Base-by-base conservation (phyloP, 2,329 filamentous ascomycete species). In the Neophaeococcomyces aloes region DNA sequence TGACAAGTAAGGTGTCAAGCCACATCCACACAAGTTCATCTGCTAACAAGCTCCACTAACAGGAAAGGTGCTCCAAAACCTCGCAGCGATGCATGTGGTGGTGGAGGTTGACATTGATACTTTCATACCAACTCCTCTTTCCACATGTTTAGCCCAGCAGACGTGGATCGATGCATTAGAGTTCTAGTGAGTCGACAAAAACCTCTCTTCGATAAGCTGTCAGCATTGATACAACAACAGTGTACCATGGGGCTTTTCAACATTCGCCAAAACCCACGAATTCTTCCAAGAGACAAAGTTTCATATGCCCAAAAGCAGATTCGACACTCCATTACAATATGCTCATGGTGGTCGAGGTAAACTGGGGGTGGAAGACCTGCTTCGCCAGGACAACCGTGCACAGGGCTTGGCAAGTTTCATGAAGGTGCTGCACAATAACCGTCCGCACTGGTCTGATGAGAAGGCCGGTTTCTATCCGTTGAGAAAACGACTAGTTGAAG, bases 381-480 rank as follows among this genome's bases (percentile, higher is more conserved):
- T 34, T 7, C 30, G 48, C 13, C 51, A 50, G 29, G 49, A 46
- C 7, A 40, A 36, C 3, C 38, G 47, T 13, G 44, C 46, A 4
- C 47, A 41, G 18, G 49, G 49, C 49, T 53, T 56, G 25, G 53
- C 45, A 29, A 47, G 53, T 17, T 45, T 50, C 30, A 54, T 45
- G 48, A 43, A 56, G 32, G 52, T 46, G 4, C 59, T 57, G 47
- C 52, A 50, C 33, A 49, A 58, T 19, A 57, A 54, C 1, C 54
- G 55, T 13, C 52, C 55, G 7, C 56, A 56, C 39, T 61, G 58
- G 58, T 59, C 58, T 49, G 58, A 59, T 29, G 42, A 45, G 2
- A 53, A 51, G 33, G 13, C 25, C 18, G 37, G 37, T 17, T 70
- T 42, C 46, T 61, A 56, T 35, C 52, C 57, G 5, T 55, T 60